Evolutionary conservation across 176 grass and related monocot species (phyloP).

Genomic region (Hsuehochloa calcarea): DNA sequence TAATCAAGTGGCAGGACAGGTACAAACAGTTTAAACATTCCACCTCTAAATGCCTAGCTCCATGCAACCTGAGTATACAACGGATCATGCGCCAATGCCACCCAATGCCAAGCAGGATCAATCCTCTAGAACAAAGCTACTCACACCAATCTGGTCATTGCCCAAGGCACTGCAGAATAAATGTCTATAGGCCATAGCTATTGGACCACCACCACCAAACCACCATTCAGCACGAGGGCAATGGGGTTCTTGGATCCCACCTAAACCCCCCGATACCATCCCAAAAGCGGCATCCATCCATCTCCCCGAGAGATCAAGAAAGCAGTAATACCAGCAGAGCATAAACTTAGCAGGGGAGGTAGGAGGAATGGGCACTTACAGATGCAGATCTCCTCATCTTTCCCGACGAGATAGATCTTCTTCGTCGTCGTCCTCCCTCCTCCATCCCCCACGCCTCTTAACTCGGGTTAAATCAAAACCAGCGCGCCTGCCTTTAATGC

Average conservation of each 20-base stretch:
- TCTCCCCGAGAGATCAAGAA: constrained; percentile 9
- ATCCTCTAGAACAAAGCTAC: background rate
- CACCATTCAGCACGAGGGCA: background rate
- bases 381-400: constrained; percentile 69
- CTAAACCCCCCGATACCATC: background rate
- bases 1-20: background rate
- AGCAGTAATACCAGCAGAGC: background rate
- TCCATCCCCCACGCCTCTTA: background rate
- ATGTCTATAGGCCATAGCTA: background rate
- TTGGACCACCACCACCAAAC: background rate
- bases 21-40: background rate
- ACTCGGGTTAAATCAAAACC: background rate
- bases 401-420: constrained; percentile 33
- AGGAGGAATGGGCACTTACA: constrained; percentile 37
- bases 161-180: background rate
- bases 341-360: background rate
- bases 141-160: background rate
- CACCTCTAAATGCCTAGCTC: background rate
- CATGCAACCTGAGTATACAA: background rate
- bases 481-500: constrained; percentile 30
- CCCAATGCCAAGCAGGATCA: background rate
- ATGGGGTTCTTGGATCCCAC: constrained; percentile 22
- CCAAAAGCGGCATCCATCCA: background rate
- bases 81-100: constrained; percentile 15
- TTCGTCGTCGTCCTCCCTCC: background rate